Base-by-base conservation (phyloP, 1,284 basidiomycete genomes). In the Microbotryum intermedium region DNA sequence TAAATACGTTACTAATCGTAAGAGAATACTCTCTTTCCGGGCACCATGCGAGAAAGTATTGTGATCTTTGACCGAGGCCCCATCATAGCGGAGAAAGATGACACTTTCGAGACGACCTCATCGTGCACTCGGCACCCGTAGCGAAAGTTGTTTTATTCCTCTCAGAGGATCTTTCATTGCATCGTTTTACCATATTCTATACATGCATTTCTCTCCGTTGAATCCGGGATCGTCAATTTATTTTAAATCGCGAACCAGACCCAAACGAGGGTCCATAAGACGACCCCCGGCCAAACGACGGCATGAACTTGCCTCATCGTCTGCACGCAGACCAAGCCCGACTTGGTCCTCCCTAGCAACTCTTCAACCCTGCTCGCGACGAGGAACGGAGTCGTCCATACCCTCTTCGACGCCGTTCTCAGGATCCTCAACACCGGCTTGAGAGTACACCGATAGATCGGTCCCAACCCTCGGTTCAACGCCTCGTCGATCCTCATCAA, bases 211-310 rank as follows among this genome's bases (percentile, higher is more conserved):
- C 6, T 4, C 34, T 13, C 18, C 34, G 13, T 39, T 16, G 34
- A 16, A 39, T 39, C 2, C 16, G 11, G 34, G 26, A 21, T 50
- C 21, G 20, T 3, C 29, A 4, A 2, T 20, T n/a, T 7, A 34
- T 21, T 47, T 45, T 49, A 55, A 16, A 55, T 29, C 20, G 10
- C n/a, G 42, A 49, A 57, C 64, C 64, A 65, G 8, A 45, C 39
- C 45, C 29, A 57, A 26, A 57, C 39, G 3, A 30, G 28, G 1
- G 39, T 30, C 64, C 64, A 65, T 4, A 42, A 13, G 4, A 26
- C 48, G 7, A 62, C 55, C 2, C 55, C 60, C 6, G 39, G 42
- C 58, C 51, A 34, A 3, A 50, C 55, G 6, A 65, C 49, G 16
- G 42, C 47, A 23, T 30, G 30, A 28, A 52, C 45, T 20, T 62